Evolutionary conservation across 129 eudicot genomes (phyloP).

Genomic region (Pittosporum tobira): DNA sequence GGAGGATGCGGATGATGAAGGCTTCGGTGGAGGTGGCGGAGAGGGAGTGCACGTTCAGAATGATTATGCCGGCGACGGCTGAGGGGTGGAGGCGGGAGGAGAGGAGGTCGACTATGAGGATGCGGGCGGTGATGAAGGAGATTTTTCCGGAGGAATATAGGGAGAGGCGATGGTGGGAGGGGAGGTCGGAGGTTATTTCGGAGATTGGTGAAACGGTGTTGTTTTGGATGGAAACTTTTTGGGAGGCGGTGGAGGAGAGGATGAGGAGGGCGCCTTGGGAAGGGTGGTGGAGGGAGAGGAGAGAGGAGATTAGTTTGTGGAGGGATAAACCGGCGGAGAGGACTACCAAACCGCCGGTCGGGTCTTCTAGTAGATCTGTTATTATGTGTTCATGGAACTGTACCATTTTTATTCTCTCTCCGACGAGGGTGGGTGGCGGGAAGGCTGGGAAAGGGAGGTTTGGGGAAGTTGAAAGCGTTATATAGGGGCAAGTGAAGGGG

Average conservation of each 20-base stretch:
- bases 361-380: slow-evolving; percentile 59
- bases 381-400: slow-evolving; percentile 74
- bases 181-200: slow-evolving; percentile 84
- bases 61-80: slow-evolving; percentile 45
- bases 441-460: slow-evolving; percentile 3
- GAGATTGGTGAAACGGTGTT: slow-evolving; percentile 17
- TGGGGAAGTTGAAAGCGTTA: too few relatives aligned
- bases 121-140: slow-evolving; percentile 65
- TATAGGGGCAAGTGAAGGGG: too few relatives aligned
- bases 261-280: slow-evolving; percentile 62
- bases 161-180: slow-evolving; percentile 46
- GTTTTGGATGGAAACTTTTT: slow-evolving; percentile 28
- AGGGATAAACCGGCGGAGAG: slow-evolving; percentile 67
- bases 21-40: slow-evolving; percentile 85
- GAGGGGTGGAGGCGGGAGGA: slow-evolving; percentile 47
- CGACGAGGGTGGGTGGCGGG: too few relatives aligned
- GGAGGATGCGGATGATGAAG: slow-evolving; percentile 62
- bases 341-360: slow-evolving; percentile 61
- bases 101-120: slow-evolving; percentile 78
- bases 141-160: slow-evolving; percentile 57
- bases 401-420: slow-evolving; percentile 29
- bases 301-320: slow-evolving; percentile 53
- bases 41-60: slow-evolving; percentile 61
- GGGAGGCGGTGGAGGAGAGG: slow-evolving; percentile 58
- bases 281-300: slow-evolving; percentile 59